A percentile compares a stretch with the other conserved stretches of the same genome.
phyloP scores from a whole-genome alignment of 2,329 filamentous ascomycete genomes.

The Trichoderma sp. region DNA sequence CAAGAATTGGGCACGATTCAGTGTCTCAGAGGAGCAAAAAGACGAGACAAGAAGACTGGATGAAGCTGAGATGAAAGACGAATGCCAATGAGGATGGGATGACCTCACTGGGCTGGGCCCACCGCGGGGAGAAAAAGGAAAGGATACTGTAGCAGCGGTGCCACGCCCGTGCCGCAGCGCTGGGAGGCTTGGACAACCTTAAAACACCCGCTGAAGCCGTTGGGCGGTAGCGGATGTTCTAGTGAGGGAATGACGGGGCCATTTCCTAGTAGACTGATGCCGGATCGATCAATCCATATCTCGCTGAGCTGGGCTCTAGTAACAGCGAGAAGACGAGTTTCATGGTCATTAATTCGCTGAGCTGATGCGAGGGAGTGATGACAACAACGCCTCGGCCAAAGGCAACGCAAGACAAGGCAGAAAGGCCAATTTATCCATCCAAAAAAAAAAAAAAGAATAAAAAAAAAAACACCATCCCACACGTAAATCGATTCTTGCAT shows the following conservation, averaged over 20 bases:
- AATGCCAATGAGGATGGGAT: constrained; percentile 1
- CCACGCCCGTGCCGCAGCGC: constrained; percentile 22
- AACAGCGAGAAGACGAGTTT: background rate
- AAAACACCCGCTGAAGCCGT: background rate
- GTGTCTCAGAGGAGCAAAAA: background rate
- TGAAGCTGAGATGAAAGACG: background rate
- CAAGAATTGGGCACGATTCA: background rate
- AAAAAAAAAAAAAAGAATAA: no score
- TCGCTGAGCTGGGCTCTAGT: background rate
- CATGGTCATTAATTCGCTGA: background rate
- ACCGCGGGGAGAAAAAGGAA: background rate
- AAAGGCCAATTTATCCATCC: background rate
- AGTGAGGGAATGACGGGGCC: background rate
- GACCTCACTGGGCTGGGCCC: constrained; percentile 11
- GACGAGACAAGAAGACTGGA: background rate
- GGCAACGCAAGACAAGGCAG: background rate
- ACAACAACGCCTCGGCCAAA: background rate
- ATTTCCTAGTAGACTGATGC: background rate
- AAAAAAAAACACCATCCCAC: background rate
- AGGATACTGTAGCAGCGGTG: background rate
- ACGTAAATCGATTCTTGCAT: background rate
- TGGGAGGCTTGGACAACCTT: constrained; percentile 24
- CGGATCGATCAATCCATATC: background rate
- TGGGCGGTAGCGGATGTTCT: background rate
- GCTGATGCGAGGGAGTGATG: background rate